Evolutionary conservation across 1,284 basidiomycete species (phyloP).

Genomic region (Sporisorium exsertum): DNA sequence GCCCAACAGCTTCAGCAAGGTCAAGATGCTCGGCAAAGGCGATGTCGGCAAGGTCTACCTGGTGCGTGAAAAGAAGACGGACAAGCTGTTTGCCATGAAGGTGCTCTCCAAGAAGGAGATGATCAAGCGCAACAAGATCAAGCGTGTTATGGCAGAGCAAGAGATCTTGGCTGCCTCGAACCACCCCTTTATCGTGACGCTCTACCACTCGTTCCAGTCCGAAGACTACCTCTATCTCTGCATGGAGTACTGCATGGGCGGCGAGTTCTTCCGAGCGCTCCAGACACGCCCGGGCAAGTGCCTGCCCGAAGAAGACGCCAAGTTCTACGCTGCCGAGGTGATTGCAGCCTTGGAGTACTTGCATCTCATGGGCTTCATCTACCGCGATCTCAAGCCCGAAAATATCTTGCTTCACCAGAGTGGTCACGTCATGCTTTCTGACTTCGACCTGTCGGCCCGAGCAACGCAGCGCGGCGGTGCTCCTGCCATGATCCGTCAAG

Average conservation of each 20-base stretch:
- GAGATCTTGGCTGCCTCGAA: constrained; percentile 66
- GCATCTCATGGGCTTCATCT: constrained; percentile 98
- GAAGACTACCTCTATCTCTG: constrained; percentile 68
- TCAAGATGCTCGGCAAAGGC: constrained; percentile 69
- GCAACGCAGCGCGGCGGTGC: constrained; percentile 80
- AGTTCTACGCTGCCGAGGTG: constrained; percentile 98
- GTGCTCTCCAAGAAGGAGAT: constrained; percentile 69
- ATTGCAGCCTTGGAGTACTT: constrained; percentile 96
- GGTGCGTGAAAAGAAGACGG: constrained; percentile 63
- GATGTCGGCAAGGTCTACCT: constrained; percentile 69
- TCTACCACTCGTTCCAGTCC: constrained; percentile 69
- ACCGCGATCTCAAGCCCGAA: constrained; percentile 97
- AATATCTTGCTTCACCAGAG: constrained; percentile 97
- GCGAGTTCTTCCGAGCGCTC: constrained; percentile 94
- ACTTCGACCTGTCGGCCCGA: constrained; percentile 98
- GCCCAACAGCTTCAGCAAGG: constrained; percentile 65
- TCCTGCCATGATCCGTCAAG: constrained; percentile 88
- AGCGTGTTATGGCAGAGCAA: constrained; percentile 68
- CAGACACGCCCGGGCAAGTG: constrained; percentile 91
- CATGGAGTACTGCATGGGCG: constrained; percentile 90
- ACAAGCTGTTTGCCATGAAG: constrained; percentile 67
- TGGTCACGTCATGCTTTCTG: constrained; percentile 99
- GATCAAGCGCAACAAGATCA: constrained; percentile 69
- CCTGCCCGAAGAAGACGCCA: constrained; percentile 90
- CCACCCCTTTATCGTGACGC: constrained; percentile 68